Conservation (phyloP, 768 basidiomycete species). For the Daedaleopsis sinensis region DNA sequence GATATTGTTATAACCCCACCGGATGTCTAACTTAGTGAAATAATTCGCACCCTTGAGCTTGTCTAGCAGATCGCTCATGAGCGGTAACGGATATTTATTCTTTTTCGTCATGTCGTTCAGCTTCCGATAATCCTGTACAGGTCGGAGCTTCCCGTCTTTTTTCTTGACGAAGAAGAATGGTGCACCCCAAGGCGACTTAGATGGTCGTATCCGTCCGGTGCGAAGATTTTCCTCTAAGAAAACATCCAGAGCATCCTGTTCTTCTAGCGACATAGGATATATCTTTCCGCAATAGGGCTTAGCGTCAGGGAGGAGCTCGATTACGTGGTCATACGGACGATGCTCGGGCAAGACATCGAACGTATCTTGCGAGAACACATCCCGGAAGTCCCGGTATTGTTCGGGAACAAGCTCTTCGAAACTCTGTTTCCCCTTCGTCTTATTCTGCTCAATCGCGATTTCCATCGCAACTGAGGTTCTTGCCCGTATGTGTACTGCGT, state of each 20-base stretch:
- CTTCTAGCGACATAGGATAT: constrained; percentile 19
- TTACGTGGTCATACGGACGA: constrained; percentile 22
- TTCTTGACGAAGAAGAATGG: constrained; percentile 36
- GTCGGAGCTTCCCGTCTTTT: constrained; percentile 30
- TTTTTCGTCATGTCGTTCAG: constrained; percentile 38
- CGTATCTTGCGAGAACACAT: constrained; percentile 3
- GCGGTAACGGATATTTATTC: constrained; percentile 35
- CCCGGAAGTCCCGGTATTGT: constrained; percentile 12
- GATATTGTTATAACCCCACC: constrained; percentile 38
- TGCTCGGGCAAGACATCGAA: constrained; percentile 13
- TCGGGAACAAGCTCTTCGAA: constrained; percentile 16
- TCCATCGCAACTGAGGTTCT: constrained; percentile 9
- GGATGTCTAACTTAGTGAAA: constrained; percentile 35
- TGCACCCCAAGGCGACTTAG: constrained; percentile 24
- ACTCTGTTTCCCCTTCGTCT: not conserved
- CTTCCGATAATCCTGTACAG: constrained; percentile 29
- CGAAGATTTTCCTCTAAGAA: constrained; percentile 27
- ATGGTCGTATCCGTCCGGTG: constrained; percentile 25
- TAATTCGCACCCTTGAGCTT: constrained; percentile 23
- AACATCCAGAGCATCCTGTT: constrained; percentile 17
- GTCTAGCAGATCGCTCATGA: not conserved
- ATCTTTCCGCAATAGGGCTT: constrained; percentile 14
- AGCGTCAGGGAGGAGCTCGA: constrained; percentile 19
- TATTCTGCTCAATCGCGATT: constrained; percentile 11
- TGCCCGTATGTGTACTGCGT: not conserved